Percentiles rank a stretch among this genome's conserved stretches.
Evolutionary conservation across 2,329 filamentous ascomycete genomes (phyloP).

Genomic region (Diaporthe vaccinii): DNA sequence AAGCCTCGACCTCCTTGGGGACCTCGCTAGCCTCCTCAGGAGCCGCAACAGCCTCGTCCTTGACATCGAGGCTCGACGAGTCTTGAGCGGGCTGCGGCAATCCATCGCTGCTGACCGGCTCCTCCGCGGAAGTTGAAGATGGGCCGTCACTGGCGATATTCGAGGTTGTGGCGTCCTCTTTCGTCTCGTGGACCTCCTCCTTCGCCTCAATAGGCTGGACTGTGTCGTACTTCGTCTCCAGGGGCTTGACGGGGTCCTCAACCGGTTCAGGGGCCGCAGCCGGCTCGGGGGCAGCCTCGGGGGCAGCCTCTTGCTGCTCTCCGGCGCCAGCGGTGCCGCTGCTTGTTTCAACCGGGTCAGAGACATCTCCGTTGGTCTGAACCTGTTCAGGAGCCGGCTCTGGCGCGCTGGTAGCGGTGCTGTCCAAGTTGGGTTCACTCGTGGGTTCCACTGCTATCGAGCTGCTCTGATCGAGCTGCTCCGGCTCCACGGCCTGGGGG

Average conservation of each 20-base stretch:
- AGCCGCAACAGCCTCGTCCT: neutral
- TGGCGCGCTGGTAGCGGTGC: neutral
- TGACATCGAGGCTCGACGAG: neutral
- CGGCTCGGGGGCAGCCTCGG: neutral
- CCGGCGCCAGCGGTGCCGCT: neutral
- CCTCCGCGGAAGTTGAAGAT: neutral
- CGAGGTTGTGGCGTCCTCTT: conserved; percentile 30
- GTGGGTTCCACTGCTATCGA: neutral
- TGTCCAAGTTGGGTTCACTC: neutral
- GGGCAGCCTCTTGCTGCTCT: conserved; percentile 16
- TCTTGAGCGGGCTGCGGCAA: neutral
- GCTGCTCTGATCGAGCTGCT: neutral
- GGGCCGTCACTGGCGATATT: neutral
- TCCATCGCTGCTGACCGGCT: neutral
- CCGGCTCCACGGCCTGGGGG: conserved; percentile 25
- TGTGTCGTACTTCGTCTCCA: neutral
- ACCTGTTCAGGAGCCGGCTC: conserved; percentile 8
- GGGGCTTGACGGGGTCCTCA: neutral
- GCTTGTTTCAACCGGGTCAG: neutral
- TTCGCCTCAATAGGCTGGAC: neutral
- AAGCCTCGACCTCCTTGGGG: conserved; percentile 5
- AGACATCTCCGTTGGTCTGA: neutral
- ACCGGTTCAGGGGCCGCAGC: neutral
- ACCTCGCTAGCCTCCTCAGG: conserved; percentile 23
- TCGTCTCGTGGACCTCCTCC: conserved; percentile 1